Conservation (phyloP, 441 rosid genomes). For the Mallotus repandus region DNA sequence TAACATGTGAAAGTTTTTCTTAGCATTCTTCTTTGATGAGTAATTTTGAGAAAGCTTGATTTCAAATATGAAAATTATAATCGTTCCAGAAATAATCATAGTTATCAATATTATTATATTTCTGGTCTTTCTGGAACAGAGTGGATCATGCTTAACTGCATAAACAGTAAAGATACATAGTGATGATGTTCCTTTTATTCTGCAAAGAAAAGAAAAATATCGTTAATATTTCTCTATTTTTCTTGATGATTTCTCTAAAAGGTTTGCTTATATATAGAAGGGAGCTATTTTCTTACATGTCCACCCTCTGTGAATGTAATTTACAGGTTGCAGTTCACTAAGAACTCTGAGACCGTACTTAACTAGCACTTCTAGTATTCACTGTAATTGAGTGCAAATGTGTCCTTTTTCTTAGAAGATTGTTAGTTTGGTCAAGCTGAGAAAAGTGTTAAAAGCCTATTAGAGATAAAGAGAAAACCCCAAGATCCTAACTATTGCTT, state of each 20-base stretch:
- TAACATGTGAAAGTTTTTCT: not conserved
- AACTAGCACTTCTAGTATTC: not conserved
- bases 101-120: not conserved
- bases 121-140: not conserved
- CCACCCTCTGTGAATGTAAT: not conserved
- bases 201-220: not conserved
- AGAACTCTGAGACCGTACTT: not conserved
- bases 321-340: not conserved
- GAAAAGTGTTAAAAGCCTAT: not conserved
- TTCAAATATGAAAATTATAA: not conserved
- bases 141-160: not conserved
- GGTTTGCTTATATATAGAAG: not conserved
- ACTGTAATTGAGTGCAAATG: not conserved
- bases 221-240: not conserved
- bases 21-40: not conserved
- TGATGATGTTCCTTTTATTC: not conserved
- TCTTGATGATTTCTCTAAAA: not conserved
- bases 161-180: not conserved
- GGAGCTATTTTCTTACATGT: no score
- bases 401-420: not conserved
- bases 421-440: not conserved
- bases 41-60: not conserved
- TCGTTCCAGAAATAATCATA: not conserved
- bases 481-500: not conserved
- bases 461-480: no score